Conservation (phyloP, 75 land plant species). For the Cupressus sempervirens region DNA sequence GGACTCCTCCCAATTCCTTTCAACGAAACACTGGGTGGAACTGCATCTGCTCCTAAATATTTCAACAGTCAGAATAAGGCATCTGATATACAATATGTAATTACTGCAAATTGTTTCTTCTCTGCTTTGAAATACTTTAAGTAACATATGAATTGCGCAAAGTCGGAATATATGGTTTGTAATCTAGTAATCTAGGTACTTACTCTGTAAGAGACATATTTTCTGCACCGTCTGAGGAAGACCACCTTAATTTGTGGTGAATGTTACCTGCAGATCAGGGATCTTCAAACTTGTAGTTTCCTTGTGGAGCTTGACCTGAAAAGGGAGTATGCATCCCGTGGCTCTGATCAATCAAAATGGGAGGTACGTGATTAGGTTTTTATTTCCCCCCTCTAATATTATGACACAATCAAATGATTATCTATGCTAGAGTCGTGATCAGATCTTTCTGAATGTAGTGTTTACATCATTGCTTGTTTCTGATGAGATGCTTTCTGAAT, state of each 20-base stretch:
- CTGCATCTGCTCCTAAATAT: conserved; percentile 82
- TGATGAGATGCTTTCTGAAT: conserved; percentile 11
- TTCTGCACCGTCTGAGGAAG: neutral
- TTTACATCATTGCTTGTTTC: neutral
- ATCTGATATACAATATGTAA: conserved; percentile 87
- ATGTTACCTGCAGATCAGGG: conserved; percentile 39
- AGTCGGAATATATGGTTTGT: neutral
- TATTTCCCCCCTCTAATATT: neutral
- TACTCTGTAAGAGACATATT: neutral
- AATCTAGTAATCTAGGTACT: neutral
- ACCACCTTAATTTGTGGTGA: neutral
- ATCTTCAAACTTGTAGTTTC: conserved; percentile 66
- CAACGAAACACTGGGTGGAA: conserved; percentile 80
- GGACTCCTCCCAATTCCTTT: conserved; percentile 98
- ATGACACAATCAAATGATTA: neutral
- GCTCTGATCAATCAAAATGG: conserved; percentile 76
- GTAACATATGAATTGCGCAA: neutral
- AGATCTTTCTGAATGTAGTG: neutral
- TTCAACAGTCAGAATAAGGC: conserved; percentile 87
- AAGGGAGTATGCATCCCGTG: conserved; percentile 53
- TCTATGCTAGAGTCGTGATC: neutral
- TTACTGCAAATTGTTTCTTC: conserved; percentile 5
- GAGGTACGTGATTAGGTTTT: conserved; percentile 44
- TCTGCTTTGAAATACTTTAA: neutral
- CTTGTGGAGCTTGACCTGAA: conserved; percentile 78